Evolutionary conservation across 2,329 filamentous ascomycete genomes (phyloP).

Genomic region (Dactylellina drechsleri): DNA sequence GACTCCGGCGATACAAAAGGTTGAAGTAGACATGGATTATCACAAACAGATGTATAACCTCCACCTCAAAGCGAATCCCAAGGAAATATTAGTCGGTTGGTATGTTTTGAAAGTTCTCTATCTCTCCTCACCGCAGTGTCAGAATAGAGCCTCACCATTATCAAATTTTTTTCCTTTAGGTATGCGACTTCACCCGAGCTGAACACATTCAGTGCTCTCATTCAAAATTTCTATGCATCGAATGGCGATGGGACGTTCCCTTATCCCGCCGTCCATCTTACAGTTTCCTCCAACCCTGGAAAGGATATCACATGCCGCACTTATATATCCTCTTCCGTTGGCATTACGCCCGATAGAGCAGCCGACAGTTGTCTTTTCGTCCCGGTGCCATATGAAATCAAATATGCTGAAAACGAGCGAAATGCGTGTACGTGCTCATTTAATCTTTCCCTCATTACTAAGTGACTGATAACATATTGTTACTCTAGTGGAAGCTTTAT

Average conservation of each 20-base stretch:
- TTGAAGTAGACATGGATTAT: slow-evolving; percentile 99
- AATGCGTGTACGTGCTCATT: slow-evolving; percentile 63
- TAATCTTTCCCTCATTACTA: not conserved
- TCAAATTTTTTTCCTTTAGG: slow-evolving; percentile 28
- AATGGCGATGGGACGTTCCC: slow-evolving; percentile 97
- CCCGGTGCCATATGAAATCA: slow-evolving; percentile 92
- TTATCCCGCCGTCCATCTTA: slow-evolving; percentile 96
- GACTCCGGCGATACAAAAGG: slow-evolving; percentile 61
- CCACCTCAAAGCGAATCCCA: slow-evolving; percentile 91
- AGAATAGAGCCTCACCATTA: not conserved
- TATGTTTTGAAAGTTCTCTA: slow-evolving; percentile 21
- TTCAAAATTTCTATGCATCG: slow-evolving; percentile 99
- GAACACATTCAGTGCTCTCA: slow-evolving; percentile 97
- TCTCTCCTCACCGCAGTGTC: too few species aligned
- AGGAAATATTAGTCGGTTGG: slow-evolving; percentile 95
- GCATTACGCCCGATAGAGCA: slow-evolving; percentile 91
- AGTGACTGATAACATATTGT: not conserved
- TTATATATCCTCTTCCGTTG: slow-evolving; percentile 95
- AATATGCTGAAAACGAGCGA: slow-evolving; percentile 82
- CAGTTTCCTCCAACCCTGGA: slow-evolving; percentile 88
- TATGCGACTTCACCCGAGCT: slow-evolving; percentile 97
- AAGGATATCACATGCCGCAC: slow-evolving; percentile 88
- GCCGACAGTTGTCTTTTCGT: slow-evolving; percentile 98
- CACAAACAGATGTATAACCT: slow-evolving; percentile 99
- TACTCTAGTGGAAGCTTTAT: slow-evolving; percentile 40